Percentiles rank a stretch among this genome's conserved stretches.
These are phyloP conservation scores for Mycena albidolilacea DNA, from an alignment of 768 basidiomycete species.

Conservation along the genomic window DNA sequence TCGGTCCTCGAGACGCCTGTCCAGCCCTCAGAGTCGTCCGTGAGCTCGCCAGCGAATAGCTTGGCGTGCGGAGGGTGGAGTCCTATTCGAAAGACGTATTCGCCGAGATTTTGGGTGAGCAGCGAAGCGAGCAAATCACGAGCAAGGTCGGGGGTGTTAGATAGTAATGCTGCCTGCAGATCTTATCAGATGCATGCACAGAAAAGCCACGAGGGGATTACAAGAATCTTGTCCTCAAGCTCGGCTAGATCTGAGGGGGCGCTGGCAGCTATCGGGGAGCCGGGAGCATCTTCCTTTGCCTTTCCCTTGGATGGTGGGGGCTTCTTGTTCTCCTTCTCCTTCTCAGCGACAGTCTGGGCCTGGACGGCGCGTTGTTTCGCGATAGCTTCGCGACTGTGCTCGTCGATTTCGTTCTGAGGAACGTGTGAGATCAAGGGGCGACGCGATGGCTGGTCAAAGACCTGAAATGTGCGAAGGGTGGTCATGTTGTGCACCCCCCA, in stretches of 20 bases:
- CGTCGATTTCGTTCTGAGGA: slow-evolving; percentile 82
- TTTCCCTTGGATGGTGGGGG: slow-evolving; percentile 55
- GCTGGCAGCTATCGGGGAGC: background rate
- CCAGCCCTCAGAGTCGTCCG: slow-evolving; percentile 67
- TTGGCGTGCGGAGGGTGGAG: slow-evolving; percentile 69
- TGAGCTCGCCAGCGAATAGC: slow-evolving; percentile 70
- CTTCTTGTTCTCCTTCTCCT: slow-evolving; percentile 54
- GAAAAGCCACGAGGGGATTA: slow-evolving; percentile 42
- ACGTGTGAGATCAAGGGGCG: slow-evolving; percentile 32
- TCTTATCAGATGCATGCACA: slow-evolving; percentile 19
- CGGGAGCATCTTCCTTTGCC: slow-evolving; percentile 49
- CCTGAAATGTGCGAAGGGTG: slow-evolving; percentile 66
- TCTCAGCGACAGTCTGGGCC: slow-evolving; percentile 41
- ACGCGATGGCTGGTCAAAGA: slow-evolving; percentile 14
- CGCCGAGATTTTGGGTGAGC: slow-evolving; percentile 78
- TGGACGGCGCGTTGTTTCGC: slow-evolving; percentile 68
- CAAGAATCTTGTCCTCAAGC: slow-evolving; percentile 70
- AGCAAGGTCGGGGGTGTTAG: slow-evolving; percentile 63
- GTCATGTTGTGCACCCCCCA: slow-evolving; percentile 55
- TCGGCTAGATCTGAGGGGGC: slow-evolving; percentile 53
- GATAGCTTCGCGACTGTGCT: slow-evolving; percentile 72
- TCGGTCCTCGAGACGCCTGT: slow-evolving; percentile 64
- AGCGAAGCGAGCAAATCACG: slow-evolving; percentile 76
- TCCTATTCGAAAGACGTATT: slow-evolving; percentile 84
- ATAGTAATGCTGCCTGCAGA: slow-evolving; percentile 62